These are phyloP conservation scores for Lophiotrema nucula DNA, from an alignment of 495 filamentous ascomycete species.

Conservation along the genomic window DNA sequence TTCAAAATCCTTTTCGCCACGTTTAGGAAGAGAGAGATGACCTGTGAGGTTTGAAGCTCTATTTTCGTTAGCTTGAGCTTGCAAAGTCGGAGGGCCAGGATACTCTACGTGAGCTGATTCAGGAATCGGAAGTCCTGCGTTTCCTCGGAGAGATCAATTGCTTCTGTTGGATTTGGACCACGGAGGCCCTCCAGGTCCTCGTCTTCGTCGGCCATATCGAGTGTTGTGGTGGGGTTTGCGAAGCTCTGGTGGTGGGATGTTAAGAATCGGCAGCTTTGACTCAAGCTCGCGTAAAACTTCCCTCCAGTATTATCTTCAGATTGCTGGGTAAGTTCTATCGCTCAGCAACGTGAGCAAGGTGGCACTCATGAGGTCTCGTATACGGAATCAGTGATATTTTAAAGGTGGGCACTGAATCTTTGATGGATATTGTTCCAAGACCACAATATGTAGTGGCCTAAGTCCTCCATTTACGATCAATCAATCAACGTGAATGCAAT, in stretches of 20 bases:
- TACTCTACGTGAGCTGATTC: constrained; percentile 54
- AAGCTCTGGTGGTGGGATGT: not conserved
- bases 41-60: no score
- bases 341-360: no score
- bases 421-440: no score
- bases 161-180: constrained; percentile 47
- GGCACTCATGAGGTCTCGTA: no score
- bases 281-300: constrained; percentile 2
- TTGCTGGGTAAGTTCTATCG: no score
- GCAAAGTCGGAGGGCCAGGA: constrained; percentile 21
- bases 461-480: no score
- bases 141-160: constrained; percentile 74
- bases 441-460: no score
- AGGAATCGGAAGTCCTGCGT: constrained; percentile 86
- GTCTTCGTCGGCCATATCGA: constrained; percentile 44
- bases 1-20: constrained; percentile 96
- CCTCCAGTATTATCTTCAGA: no score
- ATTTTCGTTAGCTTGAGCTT: constrained; percentile 1
- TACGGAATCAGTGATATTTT: no score
- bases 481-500: no score
- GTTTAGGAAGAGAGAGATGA: constrained; percentile 59
- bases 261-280: not conserved
- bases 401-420: no score
- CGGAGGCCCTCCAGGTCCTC: constrained; percentile 38
- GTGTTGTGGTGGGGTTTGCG: not conserved